Percentiles rank a stretch among this genome's conserved stretches.
phyloP scores from a whole-genome alignment of 2,329 filamentous ascomycete species.

The Drechslerella dactyloides region DNA sequence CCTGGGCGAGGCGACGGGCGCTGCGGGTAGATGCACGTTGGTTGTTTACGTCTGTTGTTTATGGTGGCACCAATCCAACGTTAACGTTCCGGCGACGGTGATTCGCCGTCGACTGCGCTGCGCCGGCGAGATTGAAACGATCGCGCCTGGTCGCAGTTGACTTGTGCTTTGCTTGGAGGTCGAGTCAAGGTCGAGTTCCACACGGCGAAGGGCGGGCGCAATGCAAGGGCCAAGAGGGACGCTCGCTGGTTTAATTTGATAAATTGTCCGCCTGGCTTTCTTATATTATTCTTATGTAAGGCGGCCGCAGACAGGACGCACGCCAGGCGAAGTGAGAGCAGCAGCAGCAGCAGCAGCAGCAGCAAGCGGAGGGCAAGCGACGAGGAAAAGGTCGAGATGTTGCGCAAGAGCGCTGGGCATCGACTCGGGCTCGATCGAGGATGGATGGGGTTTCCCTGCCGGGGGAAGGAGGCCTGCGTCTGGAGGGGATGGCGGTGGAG shows the following conservation, averaged over 20 bases:
- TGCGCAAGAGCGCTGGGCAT: background rate
- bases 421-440: background rate
- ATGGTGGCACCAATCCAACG: constrained; percentile 23
- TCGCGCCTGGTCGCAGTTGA: background rate
- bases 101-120: background rate
- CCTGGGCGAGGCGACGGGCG: constrained; percentile 1
- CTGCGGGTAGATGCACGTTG: background rate
- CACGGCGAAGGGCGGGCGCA: background rate
- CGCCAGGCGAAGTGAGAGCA: background rate
- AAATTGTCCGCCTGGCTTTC: background rate
- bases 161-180: constrained; percentile 5
- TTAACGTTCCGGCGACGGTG: background rate
- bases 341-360: background rate
- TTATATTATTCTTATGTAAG: too few relatives aligned
- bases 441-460: background rate
- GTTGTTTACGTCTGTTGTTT: constrained; percentile 39
- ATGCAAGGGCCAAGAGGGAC: too few relatives aligned
- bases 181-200: constrained; percentile 13
- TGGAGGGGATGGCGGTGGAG: background rate
- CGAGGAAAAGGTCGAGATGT: background rate
- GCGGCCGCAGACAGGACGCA: background rate
- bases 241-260: background rate
- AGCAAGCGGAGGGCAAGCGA: background rate
- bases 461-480: background rate
- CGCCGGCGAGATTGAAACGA: background rate